Evolutionary conservation across 441 rosid species (phyloP).

Genomic region (Hura crepitans): DNA sequence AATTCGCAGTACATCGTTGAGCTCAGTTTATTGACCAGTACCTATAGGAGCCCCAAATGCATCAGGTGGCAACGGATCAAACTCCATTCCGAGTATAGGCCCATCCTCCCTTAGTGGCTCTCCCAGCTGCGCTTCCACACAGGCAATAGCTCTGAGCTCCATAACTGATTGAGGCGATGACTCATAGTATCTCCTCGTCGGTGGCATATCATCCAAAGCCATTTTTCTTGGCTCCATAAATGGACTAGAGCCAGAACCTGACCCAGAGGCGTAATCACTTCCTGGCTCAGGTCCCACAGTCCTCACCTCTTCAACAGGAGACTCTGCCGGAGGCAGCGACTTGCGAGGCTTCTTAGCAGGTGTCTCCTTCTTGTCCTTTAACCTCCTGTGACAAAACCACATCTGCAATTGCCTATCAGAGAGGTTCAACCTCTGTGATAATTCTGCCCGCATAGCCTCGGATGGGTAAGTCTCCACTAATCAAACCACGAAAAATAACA

Average conservation of each 20-base stretch:
- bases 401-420: conserved; percentile 98
- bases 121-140: conserved; percentile 92
- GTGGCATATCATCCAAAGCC: conserved; percentile 42
- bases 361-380: conserved; percentile 69
- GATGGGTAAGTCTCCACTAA: conserved; percentile 90
- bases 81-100: conserved; percentile 91
- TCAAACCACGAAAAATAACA: conserved; percentile 12
- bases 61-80: conserved; percentile 96
- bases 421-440: conserved; percentile 78
- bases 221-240: conserved; percentile 50
- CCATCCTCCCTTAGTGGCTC: conserved; percentile 97
- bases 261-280: conserved; percentile 61
- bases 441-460: conserved; percentile 65
- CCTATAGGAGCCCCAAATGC: conserved; percentile 88
- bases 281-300: conserved; percentile 37
- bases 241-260: conserved; percentile 64
- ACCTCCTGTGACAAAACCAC: conserved; percentile 99
- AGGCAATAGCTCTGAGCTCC: conserved; percentile 82
- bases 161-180: conserved; percentile 50
- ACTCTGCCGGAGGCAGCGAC: conserved; percentile 33
- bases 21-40: conserved; percentile 25
- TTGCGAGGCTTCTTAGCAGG: conserved; percentile 47
- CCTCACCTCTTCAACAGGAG: conserved; percentile 44
- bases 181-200: conserved; percentile 50
- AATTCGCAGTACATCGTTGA: conserved; percentile 5